Evolutionary conservation across 2,329 filamentous ascomycete species (phyloP), one percentile per base, ranked within the genome.

Genomic region (Onygena corvina): DNA sequence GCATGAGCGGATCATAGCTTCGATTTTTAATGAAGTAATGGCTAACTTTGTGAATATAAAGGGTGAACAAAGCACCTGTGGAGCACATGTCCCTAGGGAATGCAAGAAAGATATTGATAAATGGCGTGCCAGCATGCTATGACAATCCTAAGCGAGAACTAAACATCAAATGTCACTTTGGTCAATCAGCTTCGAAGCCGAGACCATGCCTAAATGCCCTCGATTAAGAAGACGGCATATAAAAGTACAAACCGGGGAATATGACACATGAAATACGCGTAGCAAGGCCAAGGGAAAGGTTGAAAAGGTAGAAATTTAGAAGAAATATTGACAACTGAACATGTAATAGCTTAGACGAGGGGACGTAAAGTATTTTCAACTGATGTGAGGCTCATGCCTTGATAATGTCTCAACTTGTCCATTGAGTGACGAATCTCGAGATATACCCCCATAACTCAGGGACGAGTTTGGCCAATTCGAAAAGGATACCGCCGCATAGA

Each of bases 401-500:
- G 20, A 23, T 25, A 14, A n/a, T 6, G 7, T 23, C 9, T 42
- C 50, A 56, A 29, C 49, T 53, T 20, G 53, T 53, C 54, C 54
- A 54, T 23, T 50, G 49, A 25, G 46, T 54, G 14, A 56, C 29
- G 18, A 54, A 48, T 25, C 49, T 47, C 4, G 53, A 53, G 33
- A 56, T 34, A 2, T 48, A 47, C 1, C 44, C 51, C 69, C 67
- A 71, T 14, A 70, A 42, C 49, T 67, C 61, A 7, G 67, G 67
- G 29, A 68, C 56, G 29, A 71, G 56, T 53, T 72, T 67, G 16
- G 79, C 54, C 8, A 79, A 59, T 60, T 81, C 77, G 56, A 81
- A 75, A 33, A 80, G 57, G 16, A 81, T 58, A 20, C 79, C 78
- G 34, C 79, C 79, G 59, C 75, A 75, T 44, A 83, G 70, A 48